phyloP scores from a whole-genome alignment of 345 rosid species.

The Mangifera indica region DNA sequence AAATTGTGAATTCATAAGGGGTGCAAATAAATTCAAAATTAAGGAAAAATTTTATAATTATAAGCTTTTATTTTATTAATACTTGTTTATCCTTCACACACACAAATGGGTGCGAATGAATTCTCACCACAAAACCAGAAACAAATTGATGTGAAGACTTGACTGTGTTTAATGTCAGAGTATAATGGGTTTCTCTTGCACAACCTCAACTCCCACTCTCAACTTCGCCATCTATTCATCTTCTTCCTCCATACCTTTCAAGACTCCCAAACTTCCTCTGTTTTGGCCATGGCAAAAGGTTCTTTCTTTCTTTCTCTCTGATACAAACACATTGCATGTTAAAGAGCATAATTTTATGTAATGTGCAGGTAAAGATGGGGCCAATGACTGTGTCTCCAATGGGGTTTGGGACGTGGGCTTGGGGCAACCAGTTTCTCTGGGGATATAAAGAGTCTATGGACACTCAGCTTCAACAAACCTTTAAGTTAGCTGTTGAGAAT shows the following conservation, averaged over 20 bases:
- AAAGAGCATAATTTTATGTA: no score
- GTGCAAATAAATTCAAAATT: no score
- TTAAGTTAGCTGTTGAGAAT: slow-evolving; percentile 68
- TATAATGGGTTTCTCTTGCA: slow-evolving; percentile 39
- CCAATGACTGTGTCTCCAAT: slow-evolving; percentile 83
- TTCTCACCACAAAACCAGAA: background rate
- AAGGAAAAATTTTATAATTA: no score
- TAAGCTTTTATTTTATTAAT: no score
- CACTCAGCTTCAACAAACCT: slow-evolving; percentile 66
- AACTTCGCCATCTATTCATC: slow-evolving; percentile 16
- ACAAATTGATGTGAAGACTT: background rate
- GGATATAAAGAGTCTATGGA: slow-evolving; percentile 87
- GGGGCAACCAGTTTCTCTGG: slow-evolving; percentile 98
- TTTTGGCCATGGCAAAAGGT: slow-evolving; percentile 95
- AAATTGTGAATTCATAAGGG: no score
- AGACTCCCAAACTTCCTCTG: slow-evolving; percentile 60
- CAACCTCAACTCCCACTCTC: slow-evolving; percentile 30
- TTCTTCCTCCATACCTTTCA: slow-evolving; percentile 38
- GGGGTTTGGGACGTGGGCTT: slow-evolving; percentile 99
- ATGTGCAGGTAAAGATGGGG: slow-evolving; percentile 74
- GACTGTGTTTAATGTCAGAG: background rate
- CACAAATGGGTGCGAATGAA: background rate
- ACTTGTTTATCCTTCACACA: background rate
- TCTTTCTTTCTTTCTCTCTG: background rate
- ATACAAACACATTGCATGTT: no score